These are phyloP conservation scores for Artemisia annua DNA, from an alignment of 129 eudicot genomes.

Conservation along the genomic window DNA sequence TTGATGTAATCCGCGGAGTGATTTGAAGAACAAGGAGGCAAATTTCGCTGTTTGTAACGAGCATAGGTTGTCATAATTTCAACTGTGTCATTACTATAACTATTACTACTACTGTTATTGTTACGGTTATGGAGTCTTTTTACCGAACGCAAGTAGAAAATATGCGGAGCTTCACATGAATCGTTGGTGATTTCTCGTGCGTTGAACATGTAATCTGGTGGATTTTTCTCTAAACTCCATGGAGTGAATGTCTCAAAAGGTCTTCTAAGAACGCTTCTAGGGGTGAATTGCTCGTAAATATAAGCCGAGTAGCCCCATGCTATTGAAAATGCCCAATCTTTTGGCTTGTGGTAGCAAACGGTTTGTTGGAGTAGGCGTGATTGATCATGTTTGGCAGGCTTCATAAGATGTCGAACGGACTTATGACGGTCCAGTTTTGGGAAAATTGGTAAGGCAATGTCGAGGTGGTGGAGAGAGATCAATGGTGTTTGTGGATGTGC, in stretches of 20 bases:
- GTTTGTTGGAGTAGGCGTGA: slow-evolving; percentile 49
- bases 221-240: slow-evolving; percentile 35
- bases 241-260: slow-evolving; percentile 44
- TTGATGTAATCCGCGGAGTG: slow-evolving; percentile 40
- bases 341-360: slow-evolving; percentile 36
- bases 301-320: slow-evolving; percentile 48
- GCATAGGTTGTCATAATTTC: slow-evolving; percentile 29
- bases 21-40: slow-evolving; percentile 34
- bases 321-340: slow-evolving; percentile 36
- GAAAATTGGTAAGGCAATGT: slow-evolving; percentile 38
- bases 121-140: background rate
- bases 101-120: background rate
- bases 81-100: background rate
- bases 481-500: slow-evolving; percentile 44
- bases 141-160: slow-evolving; percentile 36
- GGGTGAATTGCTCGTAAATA: slow-evolving; percentile 37
- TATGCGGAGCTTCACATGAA: slow-evolving; percentile 46
- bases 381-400: slow-evolving; percentile 35
- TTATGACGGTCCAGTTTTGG: slow-evolving; percentile 32
- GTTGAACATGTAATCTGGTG: slow-evolving; percentile 47
- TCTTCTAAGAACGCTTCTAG: slow-evolving; percentile 42
- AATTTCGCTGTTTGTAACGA: slow-evolving; percentile 30
- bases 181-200: slow-evolving; percentile 25
- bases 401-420: slow-evolving; percentile 37
- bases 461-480: slow-evolving; percentile 48